These are phyloP conservation scores for Rosa chinensis DNA, from an alignment of 306 rosid species.

Conservation along the genomic window DNA sequence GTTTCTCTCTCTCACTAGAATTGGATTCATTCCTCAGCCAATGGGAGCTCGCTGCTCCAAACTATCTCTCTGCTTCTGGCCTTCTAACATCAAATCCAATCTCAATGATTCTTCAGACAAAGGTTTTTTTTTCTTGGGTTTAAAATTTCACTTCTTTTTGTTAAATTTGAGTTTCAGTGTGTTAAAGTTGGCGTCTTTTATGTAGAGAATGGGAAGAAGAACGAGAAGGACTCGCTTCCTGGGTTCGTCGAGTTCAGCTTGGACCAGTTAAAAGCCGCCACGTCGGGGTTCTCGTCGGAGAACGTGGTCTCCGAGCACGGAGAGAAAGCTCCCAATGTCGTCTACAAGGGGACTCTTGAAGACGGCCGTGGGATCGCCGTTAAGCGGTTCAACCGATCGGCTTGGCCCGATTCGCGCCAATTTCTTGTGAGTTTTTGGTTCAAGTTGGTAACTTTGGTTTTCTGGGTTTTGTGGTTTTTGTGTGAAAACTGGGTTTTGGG, in stretches of 20 bases:
- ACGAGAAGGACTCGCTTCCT: conserved; percentile 51
- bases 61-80: conserved; percentile 77
- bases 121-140: conserved; percentile 25
- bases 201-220: conserved; percentile 64
- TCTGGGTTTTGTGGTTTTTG: conserved; percentile 5
- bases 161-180: not conserved
- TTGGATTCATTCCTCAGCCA: conserved; percentile 30
- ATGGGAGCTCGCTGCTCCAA: conserved; percentile 99
- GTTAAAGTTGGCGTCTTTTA: conserved; percentile 14
- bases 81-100: conserved; percentile 74
- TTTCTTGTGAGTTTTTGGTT: conserved; percentile 57
- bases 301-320: conserved; percentile 97
- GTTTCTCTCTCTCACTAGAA: conserved; percentile 3
- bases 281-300: conserved; percentile 82
- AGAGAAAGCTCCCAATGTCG: conserved; percentile 99
- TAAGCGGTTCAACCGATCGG: conserved; percentile 88
- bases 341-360: conserved; percentile 71
- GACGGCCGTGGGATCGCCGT: conserved; percentile 77
- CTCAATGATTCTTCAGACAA: conserved; percentile 55
- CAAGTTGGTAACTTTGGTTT: not conserved
- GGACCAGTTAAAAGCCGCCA: conserved; percentile 74
- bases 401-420: conserved; percentile 99
- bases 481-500: not conserved
- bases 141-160: not conserved
- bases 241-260: conserved; percentile 75